Percentiles rank a stretch among this genome's conserved stretches.
Evolutionary conservation across 495 filamentous ascomycete genomes (phyloP).

Genomic region (Thermothielavioides terrestris): DNA sequence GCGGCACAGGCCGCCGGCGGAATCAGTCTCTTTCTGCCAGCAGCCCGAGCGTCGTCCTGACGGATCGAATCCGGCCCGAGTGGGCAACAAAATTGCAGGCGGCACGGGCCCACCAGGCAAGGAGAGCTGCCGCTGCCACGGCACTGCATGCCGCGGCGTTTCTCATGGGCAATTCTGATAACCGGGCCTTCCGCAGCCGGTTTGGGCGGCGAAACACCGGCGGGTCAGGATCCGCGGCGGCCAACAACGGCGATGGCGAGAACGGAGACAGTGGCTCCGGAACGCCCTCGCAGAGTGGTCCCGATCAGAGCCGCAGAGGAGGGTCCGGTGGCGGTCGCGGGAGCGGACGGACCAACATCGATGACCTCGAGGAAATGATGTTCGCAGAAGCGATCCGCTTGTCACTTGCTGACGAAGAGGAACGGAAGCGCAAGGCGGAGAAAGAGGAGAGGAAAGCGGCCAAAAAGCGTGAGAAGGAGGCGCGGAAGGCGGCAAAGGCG

Average conservation of each 20-base stretch:
- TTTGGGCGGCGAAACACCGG: constrained; percentile 43
- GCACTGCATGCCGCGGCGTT: constrained; percentile 94
- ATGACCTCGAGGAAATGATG: constrained; percentile 96
- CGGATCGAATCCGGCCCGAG: constrained; percentile 84
- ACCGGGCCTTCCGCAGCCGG: constrained; percentile 36
- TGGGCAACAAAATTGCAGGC: constrained; percentile 86
- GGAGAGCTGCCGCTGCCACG: constrained; percentile 86
- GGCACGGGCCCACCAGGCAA: constrained; percentile 72
- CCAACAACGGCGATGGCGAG: constrained; percentile 21
- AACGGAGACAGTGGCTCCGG: constrained; percentile 25
- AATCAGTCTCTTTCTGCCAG: constrained; percentile 76
- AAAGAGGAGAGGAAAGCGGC: constrained; percentile 72
- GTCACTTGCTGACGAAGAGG: constrained; percentile 83
- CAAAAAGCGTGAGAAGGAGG: constrained; percentile 76
- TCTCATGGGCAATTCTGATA: constrained; percentile 60
- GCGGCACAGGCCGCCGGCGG: constrained; percentile 41
- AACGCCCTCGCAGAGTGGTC: constrained; percentile 19
- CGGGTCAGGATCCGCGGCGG: constrained; percentile 25
- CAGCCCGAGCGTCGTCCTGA: constrained; percentile 76
- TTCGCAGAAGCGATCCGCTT: constrained; percentile 91
- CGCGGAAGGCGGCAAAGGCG: constrained; percentile 65
- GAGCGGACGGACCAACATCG: constrained; percentile 59
- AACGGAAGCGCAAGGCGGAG: constrained; percentile 70
- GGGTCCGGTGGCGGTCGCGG: constrained; percentile 15
- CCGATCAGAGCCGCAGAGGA: constrained; percentile 10